Evolutionary conservation across 495 filamentous ascomycete species (phyloP).

Genomic region (Penicillium longicatenatum): DNA sequence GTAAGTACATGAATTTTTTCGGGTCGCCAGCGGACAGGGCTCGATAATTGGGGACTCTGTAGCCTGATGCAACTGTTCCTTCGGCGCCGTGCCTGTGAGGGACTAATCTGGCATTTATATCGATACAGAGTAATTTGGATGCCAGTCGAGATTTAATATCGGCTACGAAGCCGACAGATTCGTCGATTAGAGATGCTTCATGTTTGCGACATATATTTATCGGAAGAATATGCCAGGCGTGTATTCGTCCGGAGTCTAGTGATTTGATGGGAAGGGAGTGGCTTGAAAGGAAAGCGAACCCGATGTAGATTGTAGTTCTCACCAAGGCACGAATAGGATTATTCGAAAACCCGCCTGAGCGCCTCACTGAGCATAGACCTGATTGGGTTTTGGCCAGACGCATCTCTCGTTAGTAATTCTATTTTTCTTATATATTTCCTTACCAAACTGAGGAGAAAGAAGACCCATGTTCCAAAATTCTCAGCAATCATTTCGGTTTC

Average conservation of each 20-base stretch:
- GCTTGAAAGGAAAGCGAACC: slow-evolving; percentile 44
- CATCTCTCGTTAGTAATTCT: too few species aligned
- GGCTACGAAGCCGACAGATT: slow-evolving; percentile 50
- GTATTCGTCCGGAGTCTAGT: slow-evolving; percentile 56
- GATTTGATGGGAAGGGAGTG: slow-evolving; percentile 65
- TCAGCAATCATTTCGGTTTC: too few species aligned
- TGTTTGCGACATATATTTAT: slow-evolving; percentile 62
- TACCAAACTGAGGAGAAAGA: too few species aligned
- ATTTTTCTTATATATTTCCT: too few species aligned
- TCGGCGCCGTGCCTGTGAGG: slow-evolving; percentile 56
- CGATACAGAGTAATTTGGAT: slow-evolving; percentile 63
- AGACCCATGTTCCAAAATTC: too few species aligned
- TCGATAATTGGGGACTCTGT: slow-evolving; percentile 64
- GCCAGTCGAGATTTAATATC: slow-evolving; percentile 56
- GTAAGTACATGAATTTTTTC: slow-evolving; percentile 62
- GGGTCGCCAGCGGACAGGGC: slow-evolving; percentile 58
- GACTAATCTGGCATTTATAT: slow-evolving; percentile 61
- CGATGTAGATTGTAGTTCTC: too few species aligned
- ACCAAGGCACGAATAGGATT: too few species aligned
- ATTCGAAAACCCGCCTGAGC: too few species aligned
- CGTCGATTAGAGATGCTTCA: slow-evolving; percentile 50
- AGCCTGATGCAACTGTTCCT: slow-evolving; percentile 65
- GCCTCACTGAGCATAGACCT: too few species aligned
- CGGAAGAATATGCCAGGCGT: slow-evolving; percentile 74
- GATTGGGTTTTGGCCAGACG: too few species aligned